Evolutionary conservation across 2,329 filamentous ascomycete genomes (phyloP).

Genomic region (Penicillium rolfsii): DNA sequence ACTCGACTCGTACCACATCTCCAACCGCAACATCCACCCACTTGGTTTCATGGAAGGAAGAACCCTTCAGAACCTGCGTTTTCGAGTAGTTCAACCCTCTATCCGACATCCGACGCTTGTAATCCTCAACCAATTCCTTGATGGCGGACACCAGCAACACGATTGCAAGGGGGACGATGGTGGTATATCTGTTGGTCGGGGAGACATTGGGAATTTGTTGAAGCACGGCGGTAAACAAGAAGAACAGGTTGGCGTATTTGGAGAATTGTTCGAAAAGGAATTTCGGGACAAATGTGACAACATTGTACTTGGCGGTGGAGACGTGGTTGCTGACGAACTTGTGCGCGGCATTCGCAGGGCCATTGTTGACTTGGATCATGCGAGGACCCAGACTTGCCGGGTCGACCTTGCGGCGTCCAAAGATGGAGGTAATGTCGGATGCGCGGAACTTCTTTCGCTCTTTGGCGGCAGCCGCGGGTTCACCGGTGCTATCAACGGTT

Average conservation of each 20-base stretch:
- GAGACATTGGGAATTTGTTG: conserved; percentile 96
- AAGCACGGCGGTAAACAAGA: conserved; percentile 92
- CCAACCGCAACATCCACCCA: conserved; percentile 95
- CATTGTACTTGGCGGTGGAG: conserved; percentile 96
- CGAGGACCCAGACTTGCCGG: conserved; percentile 88
- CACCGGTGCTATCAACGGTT: conserved; percentile 49
- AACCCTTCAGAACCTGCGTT: conserved; percentile 79
- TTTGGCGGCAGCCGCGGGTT: conserved; percentile 48
- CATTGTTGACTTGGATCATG: conserved; percentile 94
- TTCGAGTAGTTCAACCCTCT: conserved; percentile 85
- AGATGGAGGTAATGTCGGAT: conserved; percentile 88
- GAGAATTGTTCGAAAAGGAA: conserved; percentile 98
- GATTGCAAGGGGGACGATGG: conserved; percentile 88
- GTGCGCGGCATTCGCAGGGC: conserved; percentile 83
- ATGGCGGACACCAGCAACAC: conserved; percentile 92
- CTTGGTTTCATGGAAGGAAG: conserved; percentile 80
- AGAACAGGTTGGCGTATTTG: conserved; percentile 98
- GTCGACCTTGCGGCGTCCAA: conserved; percentile 81
- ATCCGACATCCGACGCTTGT: conserved; percentile 84
- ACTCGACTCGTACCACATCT: conserved; percentile 90
- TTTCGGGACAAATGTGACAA: conserved; percentile 90
- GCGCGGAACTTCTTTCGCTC: conserved; percentile 65
- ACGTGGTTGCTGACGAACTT: conserved; percentile 97
- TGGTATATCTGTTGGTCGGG: conserved; percentile 93
- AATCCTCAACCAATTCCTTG: conserved; percentile 94